Evolutionary conservation across 163 green algal genomes (phyloP).

Genomic region (Volvox carteri): DNA sequence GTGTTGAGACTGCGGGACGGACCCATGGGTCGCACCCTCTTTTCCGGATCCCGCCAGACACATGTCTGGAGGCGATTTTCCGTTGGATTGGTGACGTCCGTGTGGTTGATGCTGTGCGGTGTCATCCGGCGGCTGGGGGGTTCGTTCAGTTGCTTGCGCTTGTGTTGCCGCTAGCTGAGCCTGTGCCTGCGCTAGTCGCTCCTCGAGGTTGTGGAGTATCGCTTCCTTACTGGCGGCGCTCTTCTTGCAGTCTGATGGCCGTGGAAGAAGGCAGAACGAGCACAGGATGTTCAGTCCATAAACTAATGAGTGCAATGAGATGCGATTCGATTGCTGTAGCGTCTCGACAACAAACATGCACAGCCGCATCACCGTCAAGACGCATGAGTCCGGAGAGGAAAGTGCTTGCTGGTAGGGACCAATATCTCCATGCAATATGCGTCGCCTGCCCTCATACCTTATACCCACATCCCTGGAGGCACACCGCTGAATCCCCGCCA

Average conservation of each 20-base stretch:
- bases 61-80: neutral
- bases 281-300: too few species aligned
- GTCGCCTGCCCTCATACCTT: too few species aligned
- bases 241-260: slow-evolving; percentile 1
- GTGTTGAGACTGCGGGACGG: neutral
- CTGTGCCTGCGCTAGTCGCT: neutral
- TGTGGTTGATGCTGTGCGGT: neutral
- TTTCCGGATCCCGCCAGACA: neutral
- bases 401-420: too few species aligned
- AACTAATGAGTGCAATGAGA: too few species aligned
- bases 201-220: neutral
- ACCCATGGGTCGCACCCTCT: neutral
- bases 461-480: too few species aligned
- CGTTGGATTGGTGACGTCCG: neutral
- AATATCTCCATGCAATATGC: too few species aligned
- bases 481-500: too few species aligned
- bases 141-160: neutral
- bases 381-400: too few species aligned
- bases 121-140: neutral
- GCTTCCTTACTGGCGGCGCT: neutral
- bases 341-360: too few species aligned
- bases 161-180: neutral
- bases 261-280: too few species aligned
- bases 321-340: too few species aligned
- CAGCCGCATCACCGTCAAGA: too few species aligned